These are phyloP conservation scores for Immersiella caudata DNA, from an alignment of 495 filamentous ascomycete species.

Conservation along the genomic window DNA sequence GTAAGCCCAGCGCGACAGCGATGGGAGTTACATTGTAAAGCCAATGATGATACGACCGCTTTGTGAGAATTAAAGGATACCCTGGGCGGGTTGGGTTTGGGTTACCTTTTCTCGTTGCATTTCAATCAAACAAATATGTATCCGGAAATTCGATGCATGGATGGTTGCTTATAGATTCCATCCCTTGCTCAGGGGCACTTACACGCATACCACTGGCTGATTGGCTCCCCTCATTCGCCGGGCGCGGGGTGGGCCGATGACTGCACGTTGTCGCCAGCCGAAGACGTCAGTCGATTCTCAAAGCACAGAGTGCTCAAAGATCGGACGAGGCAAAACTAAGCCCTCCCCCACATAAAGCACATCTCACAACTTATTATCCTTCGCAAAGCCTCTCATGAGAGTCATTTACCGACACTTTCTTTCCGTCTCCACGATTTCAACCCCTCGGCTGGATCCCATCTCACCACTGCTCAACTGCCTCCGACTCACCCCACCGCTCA, in stretches of 20 bases:
- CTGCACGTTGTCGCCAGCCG: neutral
- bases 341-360: neutral
- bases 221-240: neutral
- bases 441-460: neutral
- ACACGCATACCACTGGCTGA: conserved; percentile 7
- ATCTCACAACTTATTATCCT: neutral
- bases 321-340: neutral
- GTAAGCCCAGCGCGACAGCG: conserved; percentile 31
- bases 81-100: neutral
- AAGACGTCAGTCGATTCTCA: neutral
- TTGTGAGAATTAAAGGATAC: neutral
- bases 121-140: no score
- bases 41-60: neutral
- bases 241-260: neutral
- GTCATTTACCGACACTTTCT: neutral
- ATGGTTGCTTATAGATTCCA: neutral
- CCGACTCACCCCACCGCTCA: conserved; percentile 2
- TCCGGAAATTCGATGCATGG: no score
- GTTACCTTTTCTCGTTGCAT: neutral
- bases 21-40: neutral
- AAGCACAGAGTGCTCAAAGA: conserved; percentile 10
- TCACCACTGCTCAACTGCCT: neutral
- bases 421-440: neutral
- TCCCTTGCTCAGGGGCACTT: conserved; percentile 4
- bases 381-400: neutral